Base-by-base conservation (phyloP, 225 moss, liverwort and hornwort genomes). In the Lunularia cruciata region DNA sequence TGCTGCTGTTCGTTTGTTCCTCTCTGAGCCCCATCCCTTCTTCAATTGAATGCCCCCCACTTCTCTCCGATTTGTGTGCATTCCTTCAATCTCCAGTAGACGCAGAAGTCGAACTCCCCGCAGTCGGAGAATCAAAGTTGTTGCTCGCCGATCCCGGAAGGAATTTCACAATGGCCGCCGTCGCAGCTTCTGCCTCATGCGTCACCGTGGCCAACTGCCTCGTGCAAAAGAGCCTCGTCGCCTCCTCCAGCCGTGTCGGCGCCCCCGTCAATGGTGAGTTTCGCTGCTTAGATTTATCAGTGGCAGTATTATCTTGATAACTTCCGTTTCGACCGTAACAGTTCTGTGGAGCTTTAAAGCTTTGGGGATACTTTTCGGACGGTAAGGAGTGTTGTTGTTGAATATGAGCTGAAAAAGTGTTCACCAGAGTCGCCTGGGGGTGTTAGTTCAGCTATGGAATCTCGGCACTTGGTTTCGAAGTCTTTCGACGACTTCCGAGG, bases 151-250 rank as follows among this genome's bases (percentile, higher is more conserved):
- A 9, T 67, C 35, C 5, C 27, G 31, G 2, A 3, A 18, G 14
- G 23, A 73, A 2, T 42, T 1, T 39, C 65, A 67, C 71, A 42
- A 87, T 87, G 87, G 87, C 87, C 60, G 82, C 85, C 52, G 69
- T 74, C 27, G 71, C 77, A 40, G 80, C 72, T 39, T 74, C 73
- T 30, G 49, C 85, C 19, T 72, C 78, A 14, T 76, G 73, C 70
- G 65, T 69, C 48, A 65, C 81, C 36, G 28, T 65, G n/a, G 69
- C 84, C 23, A 62, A 69, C 69, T 80, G 79, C 87, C 42, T 81
- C 18, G 58, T 85, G 38, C 85, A 72, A 47, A 73, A 79, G 72
- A 76, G 71, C 8, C 48, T 79, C 53, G 67, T 64, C 47, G n/a
- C 70, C 30, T 67, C 82, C 16, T 72, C 81, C 43, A 60, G 68